A percentile compares a stretch with the other conserved stretches of the same genome.
Conservation (phyloP, 306 rosid genomes). For the Quercus rubra region DNA sequence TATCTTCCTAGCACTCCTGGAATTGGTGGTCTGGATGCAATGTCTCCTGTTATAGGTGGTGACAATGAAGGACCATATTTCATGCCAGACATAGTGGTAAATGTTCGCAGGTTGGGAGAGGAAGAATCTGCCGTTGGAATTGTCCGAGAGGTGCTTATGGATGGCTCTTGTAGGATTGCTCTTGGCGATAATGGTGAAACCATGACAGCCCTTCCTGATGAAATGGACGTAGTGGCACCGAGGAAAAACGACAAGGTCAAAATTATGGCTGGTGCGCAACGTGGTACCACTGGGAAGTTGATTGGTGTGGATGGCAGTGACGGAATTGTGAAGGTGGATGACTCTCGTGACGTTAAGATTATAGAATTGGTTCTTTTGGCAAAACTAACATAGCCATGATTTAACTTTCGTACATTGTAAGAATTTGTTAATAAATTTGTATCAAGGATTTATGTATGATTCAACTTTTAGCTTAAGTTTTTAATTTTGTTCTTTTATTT, state of each 20-base stretch:
- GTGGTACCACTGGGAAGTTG: conserved; percentile 93
- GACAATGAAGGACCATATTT: conserved; percentile 87
- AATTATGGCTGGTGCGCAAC: conserved; percentile 78
- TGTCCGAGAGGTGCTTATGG: conserved; percentile 47
- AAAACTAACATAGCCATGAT: conserved; percentile 62
- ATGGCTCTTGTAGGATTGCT: conserved; percentile 72
- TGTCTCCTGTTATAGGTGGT: conserved; percentile 96
- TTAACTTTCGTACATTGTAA: neutral
- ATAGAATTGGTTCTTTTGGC: conserved; percentile 80
- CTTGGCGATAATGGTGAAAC: conserved; percentile 82
- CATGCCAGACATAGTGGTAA: conserved; percentile 55
- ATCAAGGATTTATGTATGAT: too few species aligned
- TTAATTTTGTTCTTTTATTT: too few species aligned
- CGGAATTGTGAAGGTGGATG: conserved; percentile 93
- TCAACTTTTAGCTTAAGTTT: too few species aligned
- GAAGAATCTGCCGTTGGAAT: neutral
- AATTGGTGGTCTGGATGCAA: conserved; percentile 86
- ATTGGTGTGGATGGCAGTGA: conserved; percentile 99
- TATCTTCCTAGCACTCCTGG: conserved; percentile 99
- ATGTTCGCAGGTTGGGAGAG: neutral
- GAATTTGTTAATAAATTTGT: too few species aligned
- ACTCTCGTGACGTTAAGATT: conserved; percentile 87
- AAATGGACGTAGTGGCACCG: conserved; percentile 78
- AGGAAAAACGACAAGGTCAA: conserved; percentile 78
- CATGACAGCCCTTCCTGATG: conserved; percentile 55